A percentile compares a stretch with the other conserved stretches of the same genome.
phyloP scores from a whole-genome alignment of 805 yeast genomes.

The Candida morakotiae region DNA sequence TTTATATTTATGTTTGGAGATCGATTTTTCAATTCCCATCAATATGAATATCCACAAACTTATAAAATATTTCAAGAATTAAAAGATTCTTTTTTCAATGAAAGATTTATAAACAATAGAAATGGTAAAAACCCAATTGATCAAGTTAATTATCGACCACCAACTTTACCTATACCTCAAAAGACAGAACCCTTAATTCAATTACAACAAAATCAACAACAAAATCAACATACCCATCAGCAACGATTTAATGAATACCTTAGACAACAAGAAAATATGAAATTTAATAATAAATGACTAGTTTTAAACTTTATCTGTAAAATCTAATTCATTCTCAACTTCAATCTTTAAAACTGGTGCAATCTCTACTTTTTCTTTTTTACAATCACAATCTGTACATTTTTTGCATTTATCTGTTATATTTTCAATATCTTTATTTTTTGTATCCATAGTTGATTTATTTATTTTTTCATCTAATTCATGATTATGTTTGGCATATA shows the following conservation, averaged over 20 bases:
- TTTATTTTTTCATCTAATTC: conserved; percentile 8
- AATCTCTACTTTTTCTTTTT: not conserved
- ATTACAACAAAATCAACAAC: conserved; percentile 2
- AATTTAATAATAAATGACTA: not conserved
- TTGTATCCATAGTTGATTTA: not conserved
- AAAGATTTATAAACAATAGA: conserved; percentile 31
- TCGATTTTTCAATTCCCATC: conserved; percentile 36
- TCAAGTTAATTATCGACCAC: too few species aligned
- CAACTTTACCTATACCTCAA: conserved; percentile 1
- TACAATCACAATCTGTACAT: conserved; percentile 4
- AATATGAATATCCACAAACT: conserved; percentile 41
- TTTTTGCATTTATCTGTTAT: not conserved
- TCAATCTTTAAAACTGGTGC: conserved; percentile 6
- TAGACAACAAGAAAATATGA: not conserved
- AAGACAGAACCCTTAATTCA: not conserved
- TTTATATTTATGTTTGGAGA: conserved; percentile 40
- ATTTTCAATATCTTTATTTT: conserved; percentile 3
- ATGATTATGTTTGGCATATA: conserved; percentile 34
- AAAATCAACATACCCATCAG: too few species aligned
- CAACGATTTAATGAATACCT: conserved; percentile 4
- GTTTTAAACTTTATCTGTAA: conserved; percentile 5
- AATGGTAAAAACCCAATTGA: too few species aligned
- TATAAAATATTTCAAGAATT: conserved; percentile 40
- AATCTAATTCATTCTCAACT: conserved; percentile 10
- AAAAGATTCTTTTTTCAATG: conserved; percentile 37